Evolutionary conservation across 805 yeast genomes (phyloP).

Genomic region (Lipomyces lipofer): DNA sequence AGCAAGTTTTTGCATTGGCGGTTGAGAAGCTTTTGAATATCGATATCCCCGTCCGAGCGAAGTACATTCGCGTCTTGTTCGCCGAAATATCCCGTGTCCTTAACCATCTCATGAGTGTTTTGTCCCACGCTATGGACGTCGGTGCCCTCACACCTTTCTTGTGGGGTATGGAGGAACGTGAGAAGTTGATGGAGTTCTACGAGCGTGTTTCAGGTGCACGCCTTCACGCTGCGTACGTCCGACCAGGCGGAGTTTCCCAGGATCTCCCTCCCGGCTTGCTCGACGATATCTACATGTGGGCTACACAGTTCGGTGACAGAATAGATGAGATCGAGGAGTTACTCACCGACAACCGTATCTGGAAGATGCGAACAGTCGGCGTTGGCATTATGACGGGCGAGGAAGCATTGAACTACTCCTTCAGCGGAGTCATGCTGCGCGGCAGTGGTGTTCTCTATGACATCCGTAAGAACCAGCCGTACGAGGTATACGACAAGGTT

Average conservation of each 20-base stretch:
- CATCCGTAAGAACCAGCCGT: constrained; percentile 81
- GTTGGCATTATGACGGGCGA: constrained; percentile 82
- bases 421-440: constrained; percentile 87
- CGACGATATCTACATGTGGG: constrained; percentile 94
- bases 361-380: constrained; percentile 83
- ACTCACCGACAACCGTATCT: constrained; percentile 85
- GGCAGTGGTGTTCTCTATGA: constrained; percentile 89
- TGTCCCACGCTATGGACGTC: constrained; percentile 90
- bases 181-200: constrained; percentile 87
- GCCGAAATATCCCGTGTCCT: constrained; percentile 83
- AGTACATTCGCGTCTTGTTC: constrained; percentile 80
- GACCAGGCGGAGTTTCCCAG: constrained; percentile 92
- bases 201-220: constrained; percentile 91
- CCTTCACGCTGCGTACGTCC: constrained; percentile 80
- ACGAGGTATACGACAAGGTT: constrained; percentile 83
- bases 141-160: constrained; percentile 91
- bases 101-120: constrained; percentile 82
- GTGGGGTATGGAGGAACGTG: constrained; percentile 95
- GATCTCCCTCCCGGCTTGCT: constrained; percentile 83
- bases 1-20: constrained; percentile 78
- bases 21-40: constrained; percentile 81
- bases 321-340: constrained; percentile 87
- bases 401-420: constrained; percentile 77
- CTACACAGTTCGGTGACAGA: constrained; percentile 92
- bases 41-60: constrained; percentile 81